Base-by-base conservation (phyloP, 1,139 yeast species). In the Lodderomyces margitis region DNA sequence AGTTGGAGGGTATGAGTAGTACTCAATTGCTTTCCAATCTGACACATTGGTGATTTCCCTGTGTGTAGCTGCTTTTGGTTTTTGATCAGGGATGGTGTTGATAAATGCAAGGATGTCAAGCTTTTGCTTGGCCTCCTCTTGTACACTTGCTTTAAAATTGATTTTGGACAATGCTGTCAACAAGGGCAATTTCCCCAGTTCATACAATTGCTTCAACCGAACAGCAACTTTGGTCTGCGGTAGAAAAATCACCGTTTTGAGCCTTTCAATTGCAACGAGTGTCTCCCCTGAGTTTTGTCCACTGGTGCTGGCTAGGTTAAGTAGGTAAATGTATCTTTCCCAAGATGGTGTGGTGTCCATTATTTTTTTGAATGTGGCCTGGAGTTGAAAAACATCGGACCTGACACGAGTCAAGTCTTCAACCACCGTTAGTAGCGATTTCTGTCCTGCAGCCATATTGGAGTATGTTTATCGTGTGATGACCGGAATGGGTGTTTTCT, bases 321-420 rank as follows among this genome's bases (percentile, higher is more conserved):
- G 19, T 14, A 28, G 32, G 11, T 28, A 14, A 5, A 15, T 51
- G 46, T 58, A 65, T 42, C 66, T 61, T n/a, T 54, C 49, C 19
- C 56, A 48, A n/a, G 61, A 52, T 5, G 77, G 77, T 1, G 74
- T 58, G 40, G 59, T 61, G 28, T 56, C 46, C 21, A 68, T 42
- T 23, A 70, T 58, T 44, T 57, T 67, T 43, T 58, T 59, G 25
- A 70, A 58, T 16, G 74, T 61, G 9, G 75, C 72, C 51, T 70
- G 76, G 30, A 70, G 57, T 49, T 70, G 77, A 14, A 74, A 66
- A n/a, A 71, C 61, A 46, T 63, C 66, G 12, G 75, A 75, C 46
- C 68, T 67, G 32, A 68, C 63, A 45, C 64, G 73, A 48, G 65
- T 65, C 35, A 71, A 56, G 39, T 71, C 75, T 36, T 71, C 76